These are phyloP conservation scores for Artemisia princeps DNA, from an alignment of 140 eudicot genomes.

Conservation along the genomic window DNA sequence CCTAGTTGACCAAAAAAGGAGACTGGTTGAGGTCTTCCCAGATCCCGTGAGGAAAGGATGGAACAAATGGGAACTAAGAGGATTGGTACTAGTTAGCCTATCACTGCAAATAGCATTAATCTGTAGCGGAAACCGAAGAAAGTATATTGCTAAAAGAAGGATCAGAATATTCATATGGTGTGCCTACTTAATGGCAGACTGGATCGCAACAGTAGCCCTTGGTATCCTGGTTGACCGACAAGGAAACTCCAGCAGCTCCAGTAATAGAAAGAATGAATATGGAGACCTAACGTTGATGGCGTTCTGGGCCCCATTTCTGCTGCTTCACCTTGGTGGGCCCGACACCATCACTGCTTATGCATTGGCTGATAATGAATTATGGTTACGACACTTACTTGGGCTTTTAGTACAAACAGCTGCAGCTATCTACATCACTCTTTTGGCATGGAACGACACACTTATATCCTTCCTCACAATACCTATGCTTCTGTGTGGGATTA, in stretches of 20 bases:
- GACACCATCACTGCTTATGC: conserved; percentile 64
- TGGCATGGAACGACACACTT: conserved; percentile 19
- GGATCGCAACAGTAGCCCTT: conserved; percentile 45
- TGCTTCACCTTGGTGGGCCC: conserved; percentile 56
- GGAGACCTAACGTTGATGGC: conserved; percentile 28
- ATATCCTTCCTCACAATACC: conserved; percentile 12
- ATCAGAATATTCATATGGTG: conserved; percentile 35
- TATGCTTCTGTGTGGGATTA: conserved; percentile 28
- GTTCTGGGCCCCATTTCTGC: conserved; percentile 50
- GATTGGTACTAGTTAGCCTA: conserved; percentile 35
- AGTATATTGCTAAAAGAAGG: conserved; percentile 24
- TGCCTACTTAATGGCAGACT: conserved; percentile 43
- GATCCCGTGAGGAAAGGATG: conserved; percentile 24
- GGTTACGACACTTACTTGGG: conserved; percentile 49
- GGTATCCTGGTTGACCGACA: conserved; percentile 38
- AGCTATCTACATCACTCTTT: conserved; percentile 20
- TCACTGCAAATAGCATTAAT: conserved; percentile 31
- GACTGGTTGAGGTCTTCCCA: conserved; percentile 30
- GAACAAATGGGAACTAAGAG: conserved; percentile 37
- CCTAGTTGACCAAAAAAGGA: conserved; percentile 12
- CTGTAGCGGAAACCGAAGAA: conserved; percentile 29
- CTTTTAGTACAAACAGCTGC: conserved; percentile 32
- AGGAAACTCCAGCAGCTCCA: conserved; percentile 14
- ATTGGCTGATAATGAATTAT: conserved; percentile 47
- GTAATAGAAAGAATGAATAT: background rate